phyloP scores from a whole-genome alignment of 805 yeast species.

The Hanseniaspora nectarophila region DNA sequence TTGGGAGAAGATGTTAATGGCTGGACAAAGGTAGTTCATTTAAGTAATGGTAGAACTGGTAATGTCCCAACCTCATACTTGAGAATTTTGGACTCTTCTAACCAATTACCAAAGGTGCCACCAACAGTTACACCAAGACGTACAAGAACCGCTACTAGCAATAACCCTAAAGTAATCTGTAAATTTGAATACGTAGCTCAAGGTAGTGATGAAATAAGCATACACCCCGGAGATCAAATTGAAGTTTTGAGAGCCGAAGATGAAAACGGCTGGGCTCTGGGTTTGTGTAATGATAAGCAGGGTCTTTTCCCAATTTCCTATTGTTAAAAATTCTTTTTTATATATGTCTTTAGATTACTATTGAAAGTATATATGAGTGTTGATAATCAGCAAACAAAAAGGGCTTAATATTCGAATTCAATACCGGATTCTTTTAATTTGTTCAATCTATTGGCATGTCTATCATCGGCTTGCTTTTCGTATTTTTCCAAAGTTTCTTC shows the following conservation, averaged over 20 bases:
- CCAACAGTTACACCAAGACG: conserved; percentile 74
- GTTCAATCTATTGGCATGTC: conserved; percentile 27
- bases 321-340: conserved; percentile 29
- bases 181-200: conserved; percentile 65
- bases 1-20: conserved; percentile 71
- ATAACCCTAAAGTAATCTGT: conserved; percentile 35
- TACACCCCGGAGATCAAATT: conserved; percentile 62
- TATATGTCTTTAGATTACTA: background rate
- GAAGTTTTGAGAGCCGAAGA: conserved; percentile 57
- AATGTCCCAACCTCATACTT: conserved; percentile 78
- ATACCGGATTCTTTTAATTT: conserved; percentile 31
- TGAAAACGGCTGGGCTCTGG: conserved; percentile 91
- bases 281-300: conserved; percentile 52
- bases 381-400: too few species aligned
- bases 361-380: background rate
- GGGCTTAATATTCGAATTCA: conserved; percentile 24
- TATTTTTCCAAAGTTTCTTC: conserved; percentile 17
- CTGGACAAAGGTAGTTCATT: conserved; percentile 63
- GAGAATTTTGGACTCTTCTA: conserved; percentile 30
- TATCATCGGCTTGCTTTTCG: conserved; percentile 26
- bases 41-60: conserved; percentile 43
- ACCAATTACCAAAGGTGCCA: conserved; percentile 52
- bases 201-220: conserved; percentile 67
- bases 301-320: conserved; percentile 78
- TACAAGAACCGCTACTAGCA: conserved; percentile 29